Evolutionary conservation across 139 green algal genomes (phyloP), one percentile per base, ranked within the genome.

Genomic region (Volvox reticuliferus): DNA sequence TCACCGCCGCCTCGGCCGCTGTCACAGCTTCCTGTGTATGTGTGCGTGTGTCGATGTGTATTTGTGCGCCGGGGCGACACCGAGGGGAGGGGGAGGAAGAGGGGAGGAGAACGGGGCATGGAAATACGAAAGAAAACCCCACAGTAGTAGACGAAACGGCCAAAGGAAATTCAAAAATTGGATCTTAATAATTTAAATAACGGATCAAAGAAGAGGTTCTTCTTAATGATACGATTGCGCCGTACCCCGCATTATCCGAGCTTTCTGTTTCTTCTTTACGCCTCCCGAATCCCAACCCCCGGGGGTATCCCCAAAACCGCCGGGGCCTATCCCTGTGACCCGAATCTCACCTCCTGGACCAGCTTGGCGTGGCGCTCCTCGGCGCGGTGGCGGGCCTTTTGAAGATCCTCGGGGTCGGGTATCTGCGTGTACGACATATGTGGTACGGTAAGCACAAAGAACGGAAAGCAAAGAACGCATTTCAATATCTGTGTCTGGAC

Each of bases 361-460:
- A 81, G 75, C 75, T 81, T 55, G 2, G 30, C 13, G 78, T 84
- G 78, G 13, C 86, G 71, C n/a, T 68, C 86, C 86, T 90, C 71
- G 17, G 86, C 86, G 9, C 71, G 37, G 21, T 17, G 35, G 20
- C 86, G 71, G 3, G 86, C 86, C 32, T 33, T 26, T 12, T 32
- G 26, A 5, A 90, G 1, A 68, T 90, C 86, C 71, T 83, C 86
- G 71, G 86, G 50, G 50, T 90, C 86, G 50, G 86, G 71, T 30
- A 90, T 26, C 71, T 90, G 84, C 65, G 44, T 55, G 44, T 55
- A 55, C 44, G 44, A 55, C 5, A 55, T 55, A 9, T 9, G 44
- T 55, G 9, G 5, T 5, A 55, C 44, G 9, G n/a, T 55, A 55
- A 55, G 44, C 5, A 55, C 44, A 55, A n/a, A n/a, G n/a, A n/a